phyloP scores from a whole-genome alignment of 1,284 basidiomycete species.

The Volvariella volvacea region DNA sequence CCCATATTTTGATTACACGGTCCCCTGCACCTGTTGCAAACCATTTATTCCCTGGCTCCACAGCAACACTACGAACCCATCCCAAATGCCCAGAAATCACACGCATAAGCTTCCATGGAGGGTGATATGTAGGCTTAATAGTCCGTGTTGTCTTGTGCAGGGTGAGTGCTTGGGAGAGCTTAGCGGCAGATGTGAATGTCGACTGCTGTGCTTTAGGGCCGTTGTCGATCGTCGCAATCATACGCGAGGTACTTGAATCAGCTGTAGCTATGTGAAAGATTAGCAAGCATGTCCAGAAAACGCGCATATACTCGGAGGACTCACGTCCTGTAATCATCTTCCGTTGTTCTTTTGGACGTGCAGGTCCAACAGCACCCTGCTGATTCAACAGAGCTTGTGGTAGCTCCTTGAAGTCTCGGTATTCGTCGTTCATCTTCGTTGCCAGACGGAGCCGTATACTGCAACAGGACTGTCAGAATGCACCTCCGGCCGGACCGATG shows the following conservation, averaged over 20 bases:
- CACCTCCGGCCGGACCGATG: background rate
- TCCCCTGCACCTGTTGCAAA: constrained; percentile 98
- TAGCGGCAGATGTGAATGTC: constrained; percentile 55
- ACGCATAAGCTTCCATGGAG: constrained; percentile 93
- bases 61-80: constrained; percentile 95
- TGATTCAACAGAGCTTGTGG: constrained; percentile 79
- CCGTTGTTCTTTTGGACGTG: constrained; percentile 53
- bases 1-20: constrained; percentile 99
- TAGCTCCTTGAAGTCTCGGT: constrained; percentile 79
- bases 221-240: constrained; percentile 68
- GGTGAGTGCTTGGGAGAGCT: constrained; percentile 80
- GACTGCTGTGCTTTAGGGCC: constrained; percentile 57
- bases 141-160: constrained; percentile 88
- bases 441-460: constrained; percentile 64
- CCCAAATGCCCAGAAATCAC: constrained; percentile 98
- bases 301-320: constrained; percentile 18
- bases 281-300: constrained; percentile 3
- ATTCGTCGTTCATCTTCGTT: constrained; percentile 82
- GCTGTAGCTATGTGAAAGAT: constrained; percentile 17
- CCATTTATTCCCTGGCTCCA: constrained; percentile 98
- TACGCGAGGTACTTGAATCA: constrained; percentile 42
- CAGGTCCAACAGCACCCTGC: constrained; percentile 76
- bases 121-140: constrained; percentile 91
- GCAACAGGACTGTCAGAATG: background rate
- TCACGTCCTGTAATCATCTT: constrained; percentile 70